A percentile compares a stretch with the other conserved stretches of the same genome.
phyloP scores from a whole-genome alignment of 176 grass and related monocot genomes.

The Melocanna baccifera region DNA sequence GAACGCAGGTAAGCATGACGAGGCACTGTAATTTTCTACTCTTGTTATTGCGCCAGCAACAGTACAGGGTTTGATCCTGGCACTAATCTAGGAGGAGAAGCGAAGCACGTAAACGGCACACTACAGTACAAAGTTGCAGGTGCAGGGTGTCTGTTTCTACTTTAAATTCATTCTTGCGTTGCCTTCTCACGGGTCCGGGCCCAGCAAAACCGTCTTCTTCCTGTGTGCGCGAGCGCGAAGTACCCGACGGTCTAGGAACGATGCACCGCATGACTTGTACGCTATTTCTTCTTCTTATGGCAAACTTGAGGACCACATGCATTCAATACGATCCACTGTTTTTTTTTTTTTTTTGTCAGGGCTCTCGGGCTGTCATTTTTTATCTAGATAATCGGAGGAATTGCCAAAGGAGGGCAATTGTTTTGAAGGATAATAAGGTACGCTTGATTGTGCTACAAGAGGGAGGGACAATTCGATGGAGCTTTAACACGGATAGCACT shows the following conservation, averaged over 20 bases:
- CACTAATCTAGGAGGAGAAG: background rate
- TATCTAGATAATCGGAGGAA: background rate
- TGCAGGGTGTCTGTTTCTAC: background rate
- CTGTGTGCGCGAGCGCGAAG: background rate
- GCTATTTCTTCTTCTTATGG: conserved; percentile 40
- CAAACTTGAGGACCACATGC: conserved; percentile 17
- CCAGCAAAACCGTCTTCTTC: conserved; percentile 19
- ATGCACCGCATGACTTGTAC: conserved; percentile 53
- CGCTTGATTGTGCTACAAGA: background rate
- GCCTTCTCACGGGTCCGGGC: background rate
- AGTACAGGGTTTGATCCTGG: background rate
- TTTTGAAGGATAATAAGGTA: background rate
- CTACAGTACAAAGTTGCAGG: background rate
- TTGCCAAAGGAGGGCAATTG: background rate
- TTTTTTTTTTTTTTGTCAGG: background rate
- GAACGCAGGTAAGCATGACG: background rate
- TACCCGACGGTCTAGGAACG: conserved; percentile 32
- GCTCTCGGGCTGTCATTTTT: background rate
- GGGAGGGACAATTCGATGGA: background rate
- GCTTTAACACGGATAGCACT: background rate
- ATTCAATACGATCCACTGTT: background rate
- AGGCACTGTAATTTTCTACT: background rate
- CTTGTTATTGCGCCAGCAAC: background rate
- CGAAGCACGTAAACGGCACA: background rate
- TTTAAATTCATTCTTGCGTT: background rate